A percentile compares a stretch with the other conserved stretches of the same genome.
phyloP scores from a whole-genome alignment of 805 yeast species.

The Candida ascalaphidarum region DNA sequence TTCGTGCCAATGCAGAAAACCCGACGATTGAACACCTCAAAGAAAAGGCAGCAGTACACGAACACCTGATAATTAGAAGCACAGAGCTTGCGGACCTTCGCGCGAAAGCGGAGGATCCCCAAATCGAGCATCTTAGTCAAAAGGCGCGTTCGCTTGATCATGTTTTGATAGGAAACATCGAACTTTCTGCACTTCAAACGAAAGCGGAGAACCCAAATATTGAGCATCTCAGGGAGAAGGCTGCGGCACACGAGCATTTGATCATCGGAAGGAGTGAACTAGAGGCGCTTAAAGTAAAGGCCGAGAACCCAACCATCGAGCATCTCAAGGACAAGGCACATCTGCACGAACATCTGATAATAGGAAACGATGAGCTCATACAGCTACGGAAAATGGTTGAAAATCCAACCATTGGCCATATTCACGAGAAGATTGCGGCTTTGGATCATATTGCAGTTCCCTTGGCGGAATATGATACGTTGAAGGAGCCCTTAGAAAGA shows the following conservation, averaged over 20 bases:
- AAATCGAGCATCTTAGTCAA: no score
- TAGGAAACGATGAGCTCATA: conserved; percentile 2
- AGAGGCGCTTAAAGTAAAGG: background rate
- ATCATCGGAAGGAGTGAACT: background rate
- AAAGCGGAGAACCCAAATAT: conserved; percentile 16
- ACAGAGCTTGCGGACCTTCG: no score
- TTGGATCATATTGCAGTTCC: conserved; percentile 9
- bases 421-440: background rate
- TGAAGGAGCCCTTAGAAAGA: background rate
- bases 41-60: conserved; percentile 3
- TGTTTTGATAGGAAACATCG: no score
- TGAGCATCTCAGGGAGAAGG: conserved; percentile 18
- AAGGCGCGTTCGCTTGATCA: no score
- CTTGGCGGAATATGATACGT: conserved; percentile 2
- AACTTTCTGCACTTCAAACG: no score
- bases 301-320: background rate
- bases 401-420: no score
- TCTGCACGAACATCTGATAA: conserved; percentile 1
- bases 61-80: no score
- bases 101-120: no score
- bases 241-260: conserved; percentile 10
- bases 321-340: conserved; percentile 1
- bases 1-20: no score
- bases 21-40: conserved; percentile 10
- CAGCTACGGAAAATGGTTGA: background rate